A percentile compares a stretch with the other conserved stretches of the same genome.
These are phyloP conservation scores for Gleditsia sinensis DNA, from an alignment of 306 rosid genomes.

Conservation along the genomic window DNA sequence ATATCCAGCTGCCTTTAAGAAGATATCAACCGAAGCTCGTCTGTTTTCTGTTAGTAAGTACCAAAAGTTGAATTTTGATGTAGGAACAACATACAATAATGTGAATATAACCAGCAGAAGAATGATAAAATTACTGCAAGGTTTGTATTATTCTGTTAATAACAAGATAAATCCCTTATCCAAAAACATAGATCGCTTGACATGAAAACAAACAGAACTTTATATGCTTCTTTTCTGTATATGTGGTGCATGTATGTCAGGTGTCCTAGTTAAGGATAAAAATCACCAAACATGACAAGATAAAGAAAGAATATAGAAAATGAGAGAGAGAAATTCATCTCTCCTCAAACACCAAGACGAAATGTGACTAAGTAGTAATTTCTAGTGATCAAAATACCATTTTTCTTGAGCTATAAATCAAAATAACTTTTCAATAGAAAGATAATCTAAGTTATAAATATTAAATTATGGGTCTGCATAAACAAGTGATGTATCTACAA, in stretches of 20 bases:
- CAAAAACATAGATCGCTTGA: conserved; percentile 12
- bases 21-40: conserved; percentile 81
- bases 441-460: conserved; percentile 9
- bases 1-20: conserved; percentile 91
- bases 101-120: neutral
- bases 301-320: neutral
- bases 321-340: neutral
- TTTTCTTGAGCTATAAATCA: too few relatives aligned
- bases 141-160: neutral
- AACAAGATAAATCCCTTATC: conserved; percentile 7
- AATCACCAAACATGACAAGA: too few relatives aligned
- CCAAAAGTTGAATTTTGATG: conserved; percentile 36
- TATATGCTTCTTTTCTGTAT: conserved; percentile 5
- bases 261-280: neutral
- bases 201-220: neutral
- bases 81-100: conserved; percentile 17
- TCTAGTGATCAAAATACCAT: too few relatives aligned
- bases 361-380: neutral
- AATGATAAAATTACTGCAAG: neutral
- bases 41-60: conserved; percentile 69
- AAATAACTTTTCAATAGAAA: neutral
- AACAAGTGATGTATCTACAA: neutral
- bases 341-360: conserved; percentile 14
- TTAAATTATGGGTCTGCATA: neutral
- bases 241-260: neutral